phyloP scores from a whole-genome alignment of 352 stramenopile genomes.

The Phytophthora tentaculata region DNA sequence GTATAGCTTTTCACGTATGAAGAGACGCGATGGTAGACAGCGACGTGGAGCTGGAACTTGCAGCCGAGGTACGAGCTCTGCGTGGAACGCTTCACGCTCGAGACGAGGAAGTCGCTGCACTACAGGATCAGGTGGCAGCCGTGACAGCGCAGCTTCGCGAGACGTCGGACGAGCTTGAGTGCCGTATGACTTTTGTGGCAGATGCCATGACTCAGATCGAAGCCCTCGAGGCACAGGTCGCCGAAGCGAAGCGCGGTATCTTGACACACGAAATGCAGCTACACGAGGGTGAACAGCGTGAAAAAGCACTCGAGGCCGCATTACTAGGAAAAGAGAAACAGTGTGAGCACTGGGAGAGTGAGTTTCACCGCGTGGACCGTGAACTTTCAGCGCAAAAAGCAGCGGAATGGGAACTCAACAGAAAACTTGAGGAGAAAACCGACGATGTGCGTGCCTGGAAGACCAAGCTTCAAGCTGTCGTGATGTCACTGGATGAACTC shows the following conservation, averaged over 20 bases:
- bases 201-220: constrained; percentile 55
- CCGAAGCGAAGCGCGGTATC: constrained; percentile 55
- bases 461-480: constrained; percentile 43
- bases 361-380: constrained; percentile 46
- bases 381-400: constrained; percentile 30
- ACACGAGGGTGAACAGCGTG: constrained; percentile 53
- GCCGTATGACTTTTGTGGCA: constrained; percentile 59
- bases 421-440: constrained; percentile 27
- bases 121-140: constrained; percentile 45
- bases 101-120: constrained; percentile 40
- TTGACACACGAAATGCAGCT: constrained; percentile 70
- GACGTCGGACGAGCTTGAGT: constrained; percentile 61
- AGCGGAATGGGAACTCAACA: constrained; percentile 15
- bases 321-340: constrained; percentile 49
- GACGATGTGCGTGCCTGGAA: constrained; percentile 53
- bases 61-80: constrained; percentile 44
- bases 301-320: constrained; percentile 32
- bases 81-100: constrained; percentile 38
- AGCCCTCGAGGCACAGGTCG: constrained; percentile 43
- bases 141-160: constrained; percentile 56
- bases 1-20: constrained; percentile 8
- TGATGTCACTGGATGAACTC: constrained; percentile 40
- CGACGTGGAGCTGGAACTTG: constrained; percentile 39
- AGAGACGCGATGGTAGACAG: constrained; percentile 34
- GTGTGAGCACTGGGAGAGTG: constrained; percentile 56